Percentiles rank a stretch among this genome's conserved stretches.
phyloP scores from a whole-genome alignment of 1,139 yeast genomes.

The Zygosaccharomyces pseudobailii region DNA sequence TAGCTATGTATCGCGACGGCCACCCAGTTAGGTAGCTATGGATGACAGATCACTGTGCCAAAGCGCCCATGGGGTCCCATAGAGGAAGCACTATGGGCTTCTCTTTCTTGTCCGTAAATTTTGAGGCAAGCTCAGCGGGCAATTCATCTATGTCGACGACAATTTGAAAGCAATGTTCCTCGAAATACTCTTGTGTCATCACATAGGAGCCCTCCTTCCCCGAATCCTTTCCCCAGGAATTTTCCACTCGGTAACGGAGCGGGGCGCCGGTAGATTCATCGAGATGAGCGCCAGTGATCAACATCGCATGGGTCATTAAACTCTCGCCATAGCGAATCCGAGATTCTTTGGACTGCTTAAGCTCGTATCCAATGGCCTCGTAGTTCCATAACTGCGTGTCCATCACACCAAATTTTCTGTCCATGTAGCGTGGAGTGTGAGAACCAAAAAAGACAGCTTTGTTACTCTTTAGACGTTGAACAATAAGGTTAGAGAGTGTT shows the following conservation, averaged over 20 bases:
- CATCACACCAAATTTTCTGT: conserved; percentile 59
- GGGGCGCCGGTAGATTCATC: conserved; percentile 52
- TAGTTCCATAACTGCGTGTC: conserved; percentile 67
- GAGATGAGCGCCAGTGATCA: conserved; percentile 69
- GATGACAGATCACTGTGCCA: conserved; percentile 41
- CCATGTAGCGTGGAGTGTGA: conserved; percentile 70
- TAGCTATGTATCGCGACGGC: not conserved
- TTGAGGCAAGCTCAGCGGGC: conserved; percentile 44
- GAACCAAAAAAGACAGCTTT: conserved; percentile 83
- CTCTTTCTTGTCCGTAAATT: conserved; percentile 30
- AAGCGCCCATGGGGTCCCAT: conserved; percentile 86
- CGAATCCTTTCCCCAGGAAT: conserved; percentile 76
- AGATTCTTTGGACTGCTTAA: conserved; percentile 52
- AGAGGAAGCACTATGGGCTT: conserved; percentile 60
- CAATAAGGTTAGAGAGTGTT: conserved; percentile 53
- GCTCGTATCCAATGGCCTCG: conserved; percentile 56
- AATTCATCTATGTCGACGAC: conserved; percentile 60
- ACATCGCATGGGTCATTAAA: conserved; percentile 86
- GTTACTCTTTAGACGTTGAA: conserved; percentile 61
- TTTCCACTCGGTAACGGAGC: conserved; percentile 75
- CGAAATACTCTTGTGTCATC: conserved; percentile 81
- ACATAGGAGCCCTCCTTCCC: conserved; percentile 73
- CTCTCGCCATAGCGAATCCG: conserved; percentile 54
- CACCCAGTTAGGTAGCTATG: not conserved
- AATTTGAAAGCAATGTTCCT: conserved; percentile 78